Conservation (phyloP, 306 rosid genomes). For the Ammopiptanthus mongolicus region DNA sequence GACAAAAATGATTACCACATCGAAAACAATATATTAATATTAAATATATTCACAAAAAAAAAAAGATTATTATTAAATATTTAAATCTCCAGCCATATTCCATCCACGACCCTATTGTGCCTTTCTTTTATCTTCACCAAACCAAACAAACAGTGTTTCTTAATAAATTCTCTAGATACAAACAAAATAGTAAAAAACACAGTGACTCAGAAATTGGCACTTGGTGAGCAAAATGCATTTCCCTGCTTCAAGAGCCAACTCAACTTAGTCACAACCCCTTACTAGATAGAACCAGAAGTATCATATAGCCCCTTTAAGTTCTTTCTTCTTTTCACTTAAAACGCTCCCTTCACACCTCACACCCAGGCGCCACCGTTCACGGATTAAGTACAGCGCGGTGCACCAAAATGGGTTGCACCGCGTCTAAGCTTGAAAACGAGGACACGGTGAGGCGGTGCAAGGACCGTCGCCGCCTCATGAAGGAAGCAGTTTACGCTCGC, state of each 20-base stretch:
- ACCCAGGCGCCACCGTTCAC: slow-evolving; percentile 3
- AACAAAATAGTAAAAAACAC: background rate
- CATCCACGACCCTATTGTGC: too few species aligned
- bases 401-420: slow-evolving; percentile 77
- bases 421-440: slow-evolving; percentile 86
- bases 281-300: background rate
- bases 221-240: background rate
- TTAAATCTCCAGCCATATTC: background rate
- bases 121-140: too few species aligned
- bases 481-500: slow-evolving; percentile 75
- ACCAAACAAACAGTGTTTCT: background rate
- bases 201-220: slow-evolving; percentile 1
- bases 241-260: slow-evolving; percentile 8
- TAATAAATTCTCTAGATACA: background rate
- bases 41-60: too few species aligned
- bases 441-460: slow-evolving; percentile 91
- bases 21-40: background rate
- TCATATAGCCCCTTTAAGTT: background rate
- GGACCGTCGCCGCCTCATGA: slow-evolving; percentile 93
- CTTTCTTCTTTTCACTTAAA: background rate
- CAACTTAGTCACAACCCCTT: too few species aligned
- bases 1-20: background rate
- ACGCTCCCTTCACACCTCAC: background rate
- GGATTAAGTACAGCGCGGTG: too few species aligned
- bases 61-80: too few species aligned